Conservation (phyloP, 192 early-diverging fungal species). For the Backusella westeae region DNA sequence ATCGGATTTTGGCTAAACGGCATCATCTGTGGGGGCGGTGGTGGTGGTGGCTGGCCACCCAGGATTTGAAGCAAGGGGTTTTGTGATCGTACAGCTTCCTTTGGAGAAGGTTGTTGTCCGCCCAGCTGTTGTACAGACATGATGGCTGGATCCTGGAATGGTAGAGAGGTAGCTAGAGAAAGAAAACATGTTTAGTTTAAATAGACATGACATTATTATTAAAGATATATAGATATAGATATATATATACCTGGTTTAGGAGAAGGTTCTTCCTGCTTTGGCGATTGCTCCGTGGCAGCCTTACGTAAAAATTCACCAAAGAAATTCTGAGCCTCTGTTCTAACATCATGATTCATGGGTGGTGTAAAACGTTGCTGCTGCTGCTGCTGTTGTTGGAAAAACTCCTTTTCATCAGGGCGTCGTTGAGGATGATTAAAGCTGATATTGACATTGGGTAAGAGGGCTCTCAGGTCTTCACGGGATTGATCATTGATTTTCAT, state of each 20-base stretch:
- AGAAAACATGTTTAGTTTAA: neutral
- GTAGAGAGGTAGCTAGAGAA: slow-evolving; percentile 17
- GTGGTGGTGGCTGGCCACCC: neutral
- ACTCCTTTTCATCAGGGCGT: neutral
- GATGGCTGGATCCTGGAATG: slow-evolving; percentile 61
- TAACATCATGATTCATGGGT: slow-evolving; percentile 7
- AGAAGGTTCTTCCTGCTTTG: slow-evolving; percentile 9
- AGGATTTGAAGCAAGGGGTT: slow-evolving; percentile 15
- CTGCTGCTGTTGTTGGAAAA: slow-evolving; percentile 3
- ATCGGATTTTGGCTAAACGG: neutral
- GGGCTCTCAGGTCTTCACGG: slow-evolving; percentile 48
- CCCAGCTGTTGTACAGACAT: slow-evolving; percentile 46
- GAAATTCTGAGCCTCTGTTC: slow-evolving; percentile 52
- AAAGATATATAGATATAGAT: neutral
- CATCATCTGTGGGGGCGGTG: neutral
- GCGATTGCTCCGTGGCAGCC: slow-evolving; percentile 37
- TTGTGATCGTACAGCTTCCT: slow-evolving; percentile 3
- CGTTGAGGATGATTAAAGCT: slow-evolving; percentile 44
- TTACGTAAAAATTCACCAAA: slow-evolving; percentile 60
- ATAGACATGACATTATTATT: neutral
- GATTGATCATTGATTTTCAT: slow-evolving; percentile 1
- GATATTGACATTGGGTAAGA: slow-evolving; percentile 62
- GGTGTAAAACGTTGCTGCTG: slow-evolving; percentile 13
- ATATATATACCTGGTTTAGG: slow-evolving; percentile 1
- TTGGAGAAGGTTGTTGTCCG: neutral